phyloP scores from a whole-genome alignment of 148 eudicot species.

The Mesembryanthemum crystallinum region DNA sequence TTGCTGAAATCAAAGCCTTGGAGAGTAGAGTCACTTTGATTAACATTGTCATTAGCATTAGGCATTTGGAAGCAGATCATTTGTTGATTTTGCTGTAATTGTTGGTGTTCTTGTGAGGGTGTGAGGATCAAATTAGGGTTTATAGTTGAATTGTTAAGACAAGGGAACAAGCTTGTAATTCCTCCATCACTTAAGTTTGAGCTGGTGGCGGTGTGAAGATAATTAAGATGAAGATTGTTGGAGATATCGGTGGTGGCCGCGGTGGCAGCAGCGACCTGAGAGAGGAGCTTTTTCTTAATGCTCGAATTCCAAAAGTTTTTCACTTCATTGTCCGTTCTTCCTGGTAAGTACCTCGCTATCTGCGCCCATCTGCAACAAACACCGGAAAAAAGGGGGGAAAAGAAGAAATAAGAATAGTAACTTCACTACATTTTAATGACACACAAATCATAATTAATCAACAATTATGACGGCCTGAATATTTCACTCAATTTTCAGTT shows the following conservation, averaged over 20 bases:
- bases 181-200: constrained; percentile 16
- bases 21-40: constrained; percentile 15
- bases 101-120: constrained; percentile 16
- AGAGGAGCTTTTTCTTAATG: constrained; percentile 71
- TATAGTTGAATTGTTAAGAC: not conserved
- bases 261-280: constrained; percentile 26
- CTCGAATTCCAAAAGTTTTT: constrained; percentile 96
- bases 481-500: not conserved
- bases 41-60: constrained; percentile 9
- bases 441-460: not conserved
- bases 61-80: constrained; percentile 3
- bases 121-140: constrained; percentile 18
- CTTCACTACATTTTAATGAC: no score
- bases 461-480: not conserved
- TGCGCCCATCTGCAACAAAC: constrained; percentile 69
- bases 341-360: constrained; percentile 82
- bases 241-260: not conserved
- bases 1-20: constrained; percentile 22
- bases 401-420: not conserved
- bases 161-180: constrained; percentile 6
- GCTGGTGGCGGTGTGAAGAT: constrained; percentile 18
- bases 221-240: constrained; percentile 30
- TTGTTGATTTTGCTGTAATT: not conserved
- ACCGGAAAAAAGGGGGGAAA: not conserved
- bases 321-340: constrained; percentile 94